phyloP scores from a whole-genome alignment of 331 rosid species.

The Pyracantha coccinea region DNA sequence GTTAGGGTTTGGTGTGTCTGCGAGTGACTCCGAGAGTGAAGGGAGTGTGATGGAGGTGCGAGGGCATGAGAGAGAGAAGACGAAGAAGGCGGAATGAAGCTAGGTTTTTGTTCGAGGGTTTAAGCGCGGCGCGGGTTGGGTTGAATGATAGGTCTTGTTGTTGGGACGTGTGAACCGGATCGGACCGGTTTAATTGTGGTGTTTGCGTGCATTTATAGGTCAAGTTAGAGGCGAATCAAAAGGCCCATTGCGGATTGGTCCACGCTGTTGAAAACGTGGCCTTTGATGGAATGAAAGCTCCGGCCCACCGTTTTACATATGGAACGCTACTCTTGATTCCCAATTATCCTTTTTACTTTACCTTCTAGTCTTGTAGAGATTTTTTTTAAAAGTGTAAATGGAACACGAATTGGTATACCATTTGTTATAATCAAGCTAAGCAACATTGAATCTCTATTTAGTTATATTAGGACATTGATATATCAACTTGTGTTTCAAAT shows the following conservation, averaged over 20 bases:
- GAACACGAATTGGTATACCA: too few relatives aligned
- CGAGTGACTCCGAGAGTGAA: neutral
- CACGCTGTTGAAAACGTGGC: neutral
- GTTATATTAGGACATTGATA: too few relatives aligned
- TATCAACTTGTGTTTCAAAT: too few relatives aligned
- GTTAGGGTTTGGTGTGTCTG: neutral
- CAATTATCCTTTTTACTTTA: too few relatives aligned
- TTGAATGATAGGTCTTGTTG: neutral
- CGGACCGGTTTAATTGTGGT: neutral
- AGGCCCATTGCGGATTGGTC: neutral
- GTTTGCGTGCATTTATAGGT: neutral
- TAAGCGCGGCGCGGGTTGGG: conserved; percentile 31
- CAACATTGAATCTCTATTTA: too few relatives aligned
- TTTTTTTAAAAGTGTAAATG: too few relatives aligned
- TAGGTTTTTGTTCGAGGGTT: conserved; percentile 47
- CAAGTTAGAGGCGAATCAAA: neutral
- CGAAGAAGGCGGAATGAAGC: neutral
- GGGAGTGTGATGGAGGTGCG: neutral
- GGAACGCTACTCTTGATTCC: too few relatives aligned
- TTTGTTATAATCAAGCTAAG: too few relatives aligned
- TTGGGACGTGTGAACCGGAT: neutral
- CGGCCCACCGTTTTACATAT: neutral
- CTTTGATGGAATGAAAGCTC: neutral
- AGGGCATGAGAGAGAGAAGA: conserved; percentile 9
- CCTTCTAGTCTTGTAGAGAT: too few relatives aligned